Base-by-base conservation (phyloP, 345 rosid species). In the Eucalyptus fibrosa region DNA sequence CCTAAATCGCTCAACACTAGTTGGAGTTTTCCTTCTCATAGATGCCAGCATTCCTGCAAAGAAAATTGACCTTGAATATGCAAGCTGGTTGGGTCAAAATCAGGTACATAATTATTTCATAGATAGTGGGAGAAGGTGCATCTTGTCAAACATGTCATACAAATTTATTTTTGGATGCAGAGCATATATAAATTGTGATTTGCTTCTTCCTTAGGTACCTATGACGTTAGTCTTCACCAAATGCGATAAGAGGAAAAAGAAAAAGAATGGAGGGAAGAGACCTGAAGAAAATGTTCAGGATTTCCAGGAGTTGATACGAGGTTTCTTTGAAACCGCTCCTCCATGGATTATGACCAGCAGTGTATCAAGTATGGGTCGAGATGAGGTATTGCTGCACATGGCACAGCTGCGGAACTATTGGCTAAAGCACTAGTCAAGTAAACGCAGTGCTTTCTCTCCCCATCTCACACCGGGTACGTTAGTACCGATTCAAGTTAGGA, bases 341-440 rank as follows among this genome's bases (percentile, higher is more conserved):
- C 99, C 99, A 26, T 97, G 99, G 99, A 97, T 97, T 86, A 96
- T 97, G 99, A 97, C 99, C 44, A 97, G 99, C 94, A 95, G 99
- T 87, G 96, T 95, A 89, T 96, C 99, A 9, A 95, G 96, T 93
- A 98, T 97, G 93, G 99, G 99, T 42, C 97, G 99, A 62, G 99
- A 97, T 90, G 99, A 97, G 94, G 96, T 97, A 90, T 92, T 97
- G 85, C 89, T 97, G 92, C 99, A 97, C 93, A 95, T 97, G 96
- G 99, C 99, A 91, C 99, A 97, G 90, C 91, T 97, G 89, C 93
- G 98, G 89, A 96, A 95, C 95, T 97, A 97, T 92, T 97, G 99
- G 99, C 97, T 95, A 86, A 97, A 94, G 92, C 95, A 97, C 89
- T 96, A 89, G 93, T 82, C 87, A 37, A 77, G 83, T 37, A 77